These are phyloP conservation scores for Didymella pinodella DNA, from an alignment of 2,329 filamentous ascomycete genomes.

Conservation along the genomic window DNA sequence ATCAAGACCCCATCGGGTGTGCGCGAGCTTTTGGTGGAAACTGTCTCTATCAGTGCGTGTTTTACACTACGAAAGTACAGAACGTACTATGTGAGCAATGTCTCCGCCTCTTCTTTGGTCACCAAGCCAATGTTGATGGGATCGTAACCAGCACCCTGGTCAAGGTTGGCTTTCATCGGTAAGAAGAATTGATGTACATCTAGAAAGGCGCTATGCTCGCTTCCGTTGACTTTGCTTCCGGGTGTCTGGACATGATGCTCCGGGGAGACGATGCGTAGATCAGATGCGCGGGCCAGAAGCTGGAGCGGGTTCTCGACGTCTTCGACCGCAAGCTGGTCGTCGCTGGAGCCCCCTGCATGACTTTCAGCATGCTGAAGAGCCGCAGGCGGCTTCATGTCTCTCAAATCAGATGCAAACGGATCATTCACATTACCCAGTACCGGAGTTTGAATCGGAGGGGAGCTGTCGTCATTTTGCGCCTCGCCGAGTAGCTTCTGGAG, in stretches of 20 bases:
- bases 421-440: slow-evolving; percentile 6
- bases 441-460: slow-evolving; percentile 2
- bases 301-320: slow-evolving; percentile 80
- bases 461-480: slow-evolving; percentile 49
- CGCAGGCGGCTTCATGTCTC: slow-evolving; percentile 26
- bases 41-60: slow-evolving; percentile 48
- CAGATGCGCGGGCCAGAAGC: slow-evolving; percentile 73
- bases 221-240: slow-evolving; percentile 37
- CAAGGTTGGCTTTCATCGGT: slow-evolving; percentile 68
- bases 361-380: slow-evolving; percentile 28
- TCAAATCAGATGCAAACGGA: slow-evolving; percentile 11
- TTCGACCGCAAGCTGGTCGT: slow-evolving; percentile 62
- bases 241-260: slow-evolving; percentile 40
- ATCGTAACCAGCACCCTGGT: slow-evolving; percentile 70
- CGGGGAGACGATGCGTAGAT: slow-evolving; percentile 47
- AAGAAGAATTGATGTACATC: slow-evolving; percentile 72
- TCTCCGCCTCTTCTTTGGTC: slow-evolving; percentile 69
- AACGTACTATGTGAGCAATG: slow-evolving; percentile 71
- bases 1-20: slow-evolving; percentile 78
- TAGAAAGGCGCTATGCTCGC: slow-evolving; percentile 52
- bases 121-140: slow-evolving; percentile 75
- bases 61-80: background rate
- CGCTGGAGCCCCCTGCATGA: slow-evolving; percentile 41
- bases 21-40: slow-evolving; percentile 73
- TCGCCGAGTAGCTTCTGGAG: slow-evolving; percentile 61